Percentiles rank a stretch among this genome's conserved stretches.
phyloP scores from a whole-genome alignment of 2,329 filamentous ascomycete species.

The Cadophora luteo-olivacea region DNA sequence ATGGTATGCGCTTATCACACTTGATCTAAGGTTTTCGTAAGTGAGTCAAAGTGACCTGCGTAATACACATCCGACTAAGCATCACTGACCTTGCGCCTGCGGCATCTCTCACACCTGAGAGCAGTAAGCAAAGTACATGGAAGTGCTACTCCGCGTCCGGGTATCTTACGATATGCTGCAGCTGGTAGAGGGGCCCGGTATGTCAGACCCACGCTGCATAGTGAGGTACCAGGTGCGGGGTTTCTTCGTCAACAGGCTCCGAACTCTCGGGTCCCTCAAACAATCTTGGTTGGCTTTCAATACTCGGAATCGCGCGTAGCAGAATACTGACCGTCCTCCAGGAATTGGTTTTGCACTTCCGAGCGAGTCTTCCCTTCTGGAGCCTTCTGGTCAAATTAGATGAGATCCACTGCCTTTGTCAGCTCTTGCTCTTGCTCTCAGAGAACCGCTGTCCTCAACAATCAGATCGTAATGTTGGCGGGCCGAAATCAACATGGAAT shows the following conservation, averaged over 20 bases:
- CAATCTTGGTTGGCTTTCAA: not conserved
- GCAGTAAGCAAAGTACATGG: not conserved
- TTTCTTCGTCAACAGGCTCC: not conserved
- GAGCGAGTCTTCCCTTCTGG: not conserved
- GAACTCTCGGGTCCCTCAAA: not conserved
- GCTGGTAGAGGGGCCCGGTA: not conserved
- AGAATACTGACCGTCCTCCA: not conserved
- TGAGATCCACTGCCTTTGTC: not conserved
- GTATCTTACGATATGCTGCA: not conserved
- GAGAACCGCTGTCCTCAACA: no score
- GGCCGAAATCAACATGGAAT: not conserved
- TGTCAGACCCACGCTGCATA: not conserved
- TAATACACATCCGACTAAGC: not conserved
- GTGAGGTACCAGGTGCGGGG: not conserved
- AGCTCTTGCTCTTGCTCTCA: not conserved
- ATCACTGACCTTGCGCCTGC: conserved; percentile 49
- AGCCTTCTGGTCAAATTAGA: not conserved
- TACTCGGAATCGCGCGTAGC: no score
- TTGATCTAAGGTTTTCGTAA: conserved; percentile 49
- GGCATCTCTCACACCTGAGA: conserved; percentile 52
- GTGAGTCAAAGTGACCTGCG: conserved; percentile 14
- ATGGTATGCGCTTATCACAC: conserved; percentile 58
- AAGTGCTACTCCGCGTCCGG: not conserved
- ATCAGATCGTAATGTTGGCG: no score
- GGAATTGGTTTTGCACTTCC: not conserved